A percentile compares a stretch with the other conserved stretches of the same genome.
Conservation (phyloP, 2,329 filamentous ascomycete genomes). For the Myriosclerotinia duriaeana region DNA sequence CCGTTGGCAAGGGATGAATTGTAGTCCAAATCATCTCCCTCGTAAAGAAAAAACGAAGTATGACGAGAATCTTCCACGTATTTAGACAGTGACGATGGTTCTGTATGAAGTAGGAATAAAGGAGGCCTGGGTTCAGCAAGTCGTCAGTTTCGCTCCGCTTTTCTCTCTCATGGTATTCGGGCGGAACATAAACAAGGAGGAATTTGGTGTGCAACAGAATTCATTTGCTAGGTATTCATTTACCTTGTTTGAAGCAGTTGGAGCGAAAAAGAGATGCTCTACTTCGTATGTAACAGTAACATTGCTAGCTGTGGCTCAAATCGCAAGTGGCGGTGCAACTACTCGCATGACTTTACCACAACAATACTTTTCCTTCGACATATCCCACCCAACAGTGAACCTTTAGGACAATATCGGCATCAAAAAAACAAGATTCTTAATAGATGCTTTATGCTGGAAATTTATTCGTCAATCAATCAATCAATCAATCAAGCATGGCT, state of each 20-base stretch:
- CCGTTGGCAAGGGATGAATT: neutral
- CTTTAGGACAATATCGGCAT: neutral
- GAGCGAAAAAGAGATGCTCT: too few species aligned
- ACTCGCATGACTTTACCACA: neutral
- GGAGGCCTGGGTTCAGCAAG: neutral
- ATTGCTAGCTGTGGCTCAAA: neutral
- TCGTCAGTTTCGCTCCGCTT: too few species aligned
- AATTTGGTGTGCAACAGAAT: too few species aligned
- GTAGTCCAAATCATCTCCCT: neutral
- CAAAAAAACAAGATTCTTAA: neutral
- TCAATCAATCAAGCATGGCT: conserved; percentile 14
- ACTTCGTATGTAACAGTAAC: too few species aligned
- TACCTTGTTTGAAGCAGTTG: too few species aligned
- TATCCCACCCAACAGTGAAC: neutral
- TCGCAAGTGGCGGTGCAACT: conserved; percentile 2
- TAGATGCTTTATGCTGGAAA: neutral
- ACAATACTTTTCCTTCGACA: neutral
- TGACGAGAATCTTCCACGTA: neutral
- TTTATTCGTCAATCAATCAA: neutral
- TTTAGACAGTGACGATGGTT: neutral
- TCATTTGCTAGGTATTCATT: too few species aligned
- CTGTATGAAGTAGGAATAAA: neutral
- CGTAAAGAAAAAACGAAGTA: neutral
- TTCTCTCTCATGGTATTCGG: neutral
- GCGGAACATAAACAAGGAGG: neutral